These are phyloP conservation scores for Exophiala sideris DNA, from an alignment of 2,329 filamentous ascomycete species.

Conservation along the genomic window DNA sequence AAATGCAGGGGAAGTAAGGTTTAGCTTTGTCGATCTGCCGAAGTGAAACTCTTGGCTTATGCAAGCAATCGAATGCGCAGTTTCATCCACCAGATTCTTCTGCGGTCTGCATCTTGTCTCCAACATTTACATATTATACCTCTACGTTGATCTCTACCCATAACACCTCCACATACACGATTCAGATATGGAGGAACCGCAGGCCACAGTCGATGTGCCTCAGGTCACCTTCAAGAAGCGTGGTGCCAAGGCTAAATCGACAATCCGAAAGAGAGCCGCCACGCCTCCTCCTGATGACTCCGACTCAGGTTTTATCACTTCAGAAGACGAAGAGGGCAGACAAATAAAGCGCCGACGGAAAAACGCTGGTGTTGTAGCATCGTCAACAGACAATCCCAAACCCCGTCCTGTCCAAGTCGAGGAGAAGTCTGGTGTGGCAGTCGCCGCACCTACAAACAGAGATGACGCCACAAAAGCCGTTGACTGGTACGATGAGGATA, in stretches of 20 bases:
- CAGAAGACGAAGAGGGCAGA: constrained; percentile 72
- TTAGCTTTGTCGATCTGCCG: constrained; percentile 12
- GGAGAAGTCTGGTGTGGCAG: constrained; percentile 61
- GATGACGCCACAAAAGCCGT: constrained; percentile 88
- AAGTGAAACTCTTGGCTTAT: constrained; percentile 6
- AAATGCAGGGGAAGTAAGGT: constrained; percentile 1
- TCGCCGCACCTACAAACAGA: constrained; percentile 58
- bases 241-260: constrained; percentile 69
- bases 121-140: neutral
- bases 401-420: constrained; percentile 44
- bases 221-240: constrained; percentile 74
- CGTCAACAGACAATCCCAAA: constrained; percentile 45
- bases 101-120: neutral
- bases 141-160: neutral
- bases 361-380: constrained; percentile 64
- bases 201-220: constrained; percentile 29
- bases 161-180: neutral
- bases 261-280: constrained; percentile 75
- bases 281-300: constrained; percentile 60
- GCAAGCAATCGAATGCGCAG: neutral
- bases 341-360: constrained; percentile 76
- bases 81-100: neutral
- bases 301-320: constrained; percentile 66
- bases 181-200: constrained; percentile 29
- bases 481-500: constrained; percentile 81